These are phyloP conservation scores for Oemleria cerasiformis DNA, from an alignment of 306 rosid species.

Conservation along the genomic window DNA sequence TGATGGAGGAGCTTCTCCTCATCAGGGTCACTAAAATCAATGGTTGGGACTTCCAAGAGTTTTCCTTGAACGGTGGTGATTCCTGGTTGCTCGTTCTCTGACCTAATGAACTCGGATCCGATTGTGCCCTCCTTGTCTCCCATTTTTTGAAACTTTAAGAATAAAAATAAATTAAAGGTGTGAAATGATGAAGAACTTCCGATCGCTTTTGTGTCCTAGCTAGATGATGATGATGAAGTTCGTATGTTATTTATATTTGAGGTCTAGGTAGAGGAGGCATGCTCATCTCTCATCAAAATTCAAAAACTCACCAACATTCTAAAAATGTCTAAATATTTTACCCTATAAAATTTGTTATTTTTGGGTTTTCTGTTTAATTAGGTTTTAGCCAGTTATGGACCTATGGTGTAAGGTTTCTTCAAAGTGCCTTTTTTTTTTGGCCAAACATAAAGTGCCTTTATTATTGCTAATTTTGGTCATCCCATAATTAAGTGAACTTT, in stretches of 20 bases:
- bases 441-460: too few species aligned
- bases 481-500: too few species aligned
- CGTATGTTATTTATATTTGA: neutral
- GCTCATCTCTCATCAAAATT: neutral
- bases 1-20: slow-evolving; percentile 20
- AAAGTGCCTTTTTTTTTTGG: too few species aligned
- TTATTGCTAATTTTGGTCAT: too few species aligned
- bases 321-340: too few species aligned
- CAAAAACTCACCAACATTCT: too few species aligned
- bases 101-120: slow-evolving; percentile 42
- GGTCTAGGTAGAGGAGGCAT: neutral
- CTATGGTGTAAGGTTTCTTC: too few species aligned
- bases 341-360: too few species aligned
- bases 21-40: slow-evolving; percentile 48
- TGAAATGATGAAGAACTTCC: neutral
- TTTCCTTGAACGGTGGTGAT: slow-evolving; percentile 55
- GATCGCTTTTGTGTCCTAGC: too few species aligned
- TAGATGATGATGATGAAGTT: neutral
- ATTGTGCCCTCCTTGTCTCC: slow-evolving; percentile 37
- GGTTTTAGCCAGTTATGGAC: too few species aligned
- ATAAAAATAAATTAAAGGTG: too few species aligned
- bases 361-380: too few species aligned
- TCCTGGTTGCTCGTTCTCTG: slow-evolving; percentile 65
- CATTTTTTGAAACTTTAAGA: neutral
- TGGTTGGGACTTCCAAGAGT: slow-evolving; percentile 35